Conservation (phyloP, 1,284 basidiomycete species). For the Hymenochaete sp. region DNA sequence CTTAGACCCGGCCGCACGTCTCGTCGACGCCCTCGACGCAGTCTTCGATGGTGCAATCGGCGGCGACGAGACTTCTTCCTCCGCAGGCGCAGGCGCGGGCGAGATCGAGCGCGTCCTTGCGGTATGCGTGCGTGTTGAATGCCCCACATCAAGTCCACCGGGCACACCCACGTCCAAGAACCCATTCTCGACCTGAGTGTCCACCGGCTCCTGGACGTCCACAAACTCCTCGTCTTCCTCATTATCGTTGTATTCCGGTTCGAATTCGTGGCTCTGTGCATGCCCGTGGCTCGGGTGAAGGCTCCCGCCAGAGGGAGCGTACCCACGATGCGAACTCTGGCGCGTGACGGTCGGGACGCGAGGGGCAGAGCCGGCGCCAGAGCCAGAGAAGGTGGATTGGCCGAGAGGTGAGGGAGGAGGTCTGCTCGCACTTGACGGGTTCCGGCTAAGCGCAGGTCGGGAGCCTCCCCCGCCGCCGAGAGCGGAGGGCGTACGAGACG, state of each 20-base stretch:
- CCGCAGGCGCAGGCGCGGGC: conserved; percentile 1
- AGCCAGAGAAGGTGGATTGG: neutral
- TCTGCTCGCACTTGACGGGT: conserved; percentile 1
- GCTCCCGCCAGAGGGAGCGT: conserved; percentile 7
- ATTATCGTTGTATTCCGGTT: conserved; percentile 1
- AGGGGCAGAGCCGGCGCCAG: neutral
- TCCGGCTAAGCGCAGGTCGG: conserved; percentile 1
- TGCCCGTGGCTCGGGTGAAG: neutral
- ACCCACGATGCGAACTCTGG: conserved; percentile 5
- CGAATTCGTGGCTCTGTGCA: neutral
- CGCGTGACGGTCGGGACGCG: conserved; percentile 10
- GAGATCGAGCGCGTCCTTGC: conserved; percentile 1
- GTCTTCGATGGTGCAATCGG: too few species aligned
- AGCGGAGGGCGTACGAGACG: conserved; percentile 7
- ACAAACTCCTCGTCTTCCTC: neutral
- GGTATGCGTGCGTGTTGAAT: neutral
- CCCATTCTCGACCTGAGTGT: too few species aligned
- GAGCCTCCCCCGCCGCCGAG: too few species aligned
- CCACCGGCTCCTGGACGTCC: too few species aligned
- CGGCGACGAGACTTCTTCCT: too few species aligned
- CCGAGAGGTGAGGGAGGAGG: neutral
- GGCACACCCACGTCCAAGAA: too few species aligned
- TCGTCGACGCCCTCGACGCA: neutral
- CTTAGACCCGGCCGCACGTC: neutral
- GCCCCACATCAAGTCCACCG: neutral